These are phyloP conservation scores for Hanseniaspora vineae DNA, from an alignment of 805 yeast species.

Conservation along the genomic window DNA sequence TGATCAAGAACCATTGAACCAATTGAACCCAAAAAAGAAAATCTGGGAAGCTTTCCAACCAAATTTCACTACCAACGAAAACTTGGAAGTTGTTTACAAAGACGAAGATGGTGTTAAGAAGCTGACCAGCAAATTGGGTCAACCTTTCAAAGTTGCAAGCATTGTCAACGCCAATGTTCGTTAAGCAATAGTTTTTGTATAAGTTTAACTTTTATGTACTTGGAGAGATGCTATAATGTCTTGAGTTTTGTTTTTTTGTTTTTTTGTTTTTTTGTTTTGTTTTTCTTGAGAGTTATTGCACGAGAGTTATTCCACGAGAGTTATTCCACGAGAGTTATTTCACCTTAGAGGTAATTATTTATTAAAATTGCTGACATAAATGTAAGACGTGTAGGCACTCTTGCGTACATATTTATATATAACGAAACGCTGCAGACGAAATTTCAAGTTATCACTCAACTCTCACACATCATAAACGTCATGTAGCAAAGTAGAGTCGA, in stretches of 20 bases:
- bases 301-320: no score
- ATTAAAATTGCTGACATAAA: no score
- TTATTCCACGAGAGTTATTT: no score
- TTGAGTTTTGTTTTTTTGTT: no score
- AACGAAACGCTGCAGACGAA: background rate
- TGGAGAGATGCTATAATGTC: no score
- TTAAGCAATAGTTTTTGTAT: slow-evolving; percentile 20
- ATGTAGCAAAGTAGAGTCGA: background rate
- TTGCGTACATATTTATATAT: background rate
- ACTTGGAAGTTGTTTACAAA: slow-evolving; percentile 67
- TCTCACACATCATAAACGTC: background rate
- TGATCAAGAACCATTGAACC: slow-evolving; percentile 80
- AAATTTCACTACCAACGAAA: slow-evolving; percentile 66
- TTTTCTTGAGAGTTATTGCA: no score
- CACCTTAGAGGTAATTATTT: no score
- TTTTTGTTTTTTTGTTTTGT: no score
- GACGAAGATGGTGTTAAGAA: slow-evolving; percentile 46
- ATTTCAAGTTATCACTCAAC: background rate
- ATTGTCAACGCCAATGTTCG: slow-evolving; percentile 71
- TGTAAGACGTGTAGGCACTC: background rate
- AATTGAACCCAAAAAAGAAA: slow-evolving; percentile 95
- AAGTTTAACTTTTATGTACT: no score
- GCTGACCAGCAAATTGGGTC: slow-evolving; percentile 72
- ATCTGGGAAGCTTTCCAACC: slow-evolving; percentile 95
- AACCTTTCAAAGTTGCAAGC: slow-evolving; percentile 59